Evolutionary conservation across 2,329 filamentous ascomycete genomes (phyloP).

Genomic region (Sclerotinia minor): DNA sequence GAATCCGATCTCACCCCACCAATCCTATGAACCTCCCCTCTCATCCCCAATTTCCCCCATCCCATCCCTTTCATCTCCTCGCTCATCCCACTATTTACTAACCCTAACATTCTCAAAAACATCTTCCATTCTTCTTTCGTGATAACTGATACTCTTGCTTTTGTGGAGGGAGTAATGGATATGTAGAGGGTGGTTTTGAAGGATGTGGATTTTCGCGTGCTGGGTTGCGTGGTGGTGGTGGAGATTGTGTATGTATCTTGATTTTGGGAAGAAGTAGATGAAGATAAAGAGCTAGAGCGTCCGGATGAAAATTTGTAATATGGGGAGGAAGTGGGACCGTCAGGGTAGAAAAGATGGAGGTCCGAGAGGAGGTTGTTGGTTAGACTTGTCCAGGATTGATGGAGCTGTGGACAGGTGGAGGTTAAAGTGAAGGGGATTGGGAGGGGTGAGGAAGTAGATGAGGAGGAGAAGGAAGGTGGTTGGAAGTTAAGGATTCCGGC

Average conservation of each 20-base stretch:
- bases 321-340: neutral
- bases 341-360: neutral
- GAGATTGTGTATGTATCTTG: constrained; percentile 1
- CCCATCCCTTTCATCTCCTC: neutral
- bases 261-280: neutral
- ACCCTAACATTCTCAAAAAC: neutral
- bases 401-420: neutral
- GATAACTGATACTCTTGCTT: neutral
- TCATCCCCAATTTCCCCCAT: neutral
- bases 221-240: neutral
- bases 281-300: neutral
- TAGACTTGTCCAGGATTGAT: neutral
- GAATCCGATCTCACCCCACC: neutral
- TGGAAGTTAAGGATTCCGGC: neutral
- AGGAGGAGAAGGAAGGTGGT: neutral
- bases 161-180: neutral
- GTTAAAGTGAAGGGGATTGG: neutral
- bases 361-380: constrained; percentile 4
- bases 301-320: neutral
- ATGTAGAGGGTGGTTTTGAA: neutral
- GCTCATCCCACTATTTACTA: neutral
- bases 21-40: neutral
- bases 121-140: neutral
- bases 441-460: neutral
- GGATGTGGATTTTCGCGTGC: neutral